These are phyloP conservation scores for Fusarium nematophilum DNA, from an alignment of 2,329 filamentous ascomycete species.

Conservation along the genomic window DNA sequence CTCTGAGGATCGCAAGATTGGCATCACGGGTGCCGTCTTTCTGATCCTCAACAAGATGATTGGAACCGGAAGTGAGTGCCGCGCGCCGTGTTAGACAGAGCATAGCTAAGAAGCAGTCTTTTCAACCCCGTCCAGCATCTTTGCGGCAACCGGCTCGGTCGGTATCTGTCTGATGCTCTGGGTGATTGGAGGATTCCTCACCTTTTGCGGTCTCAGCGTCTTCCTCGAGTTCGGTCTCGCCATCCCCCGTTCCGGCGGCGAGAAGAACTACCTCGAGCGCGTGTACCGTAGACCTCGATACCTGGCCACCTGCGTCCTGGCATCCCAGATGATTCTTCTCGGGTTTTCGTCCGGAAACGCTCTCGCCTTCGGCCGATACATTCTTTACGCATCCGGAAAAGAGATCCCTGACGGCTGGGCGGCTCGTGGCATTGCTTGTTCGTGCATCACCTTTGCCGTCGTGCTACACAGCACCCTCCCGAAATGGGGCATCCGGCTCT, in stretches of 20 bases:
- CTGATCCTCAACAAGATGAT: constrained; percentile 70
- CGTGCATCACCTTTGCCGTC: constrained; percentile 65
- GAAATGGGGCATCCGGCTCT: constrained; percentile 68
- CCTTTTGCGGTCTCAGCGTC: constrained; percentile 69
- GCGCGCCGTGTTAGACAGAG: rapidly evolving
- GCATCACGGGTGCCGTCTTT: constrained; percentile 63
- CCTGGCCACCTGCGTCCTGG: constrained; percentile 68
- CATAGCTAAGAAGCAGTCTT: constrained; percentile 54
- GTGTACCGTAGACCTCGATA: constrained; percentile 69
- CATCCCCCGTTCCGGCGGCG: constrained; percentile 71
- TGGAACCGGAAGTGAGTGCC: constrained; percentile 63
- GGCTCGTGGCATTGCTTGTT: constrained; percentile 66
- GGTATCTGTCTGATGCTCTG: constrained; percentile 50
- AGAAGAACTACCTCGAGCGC: constrained; percentile 75
- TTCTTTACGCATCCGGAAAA: constrained; percentile 64
- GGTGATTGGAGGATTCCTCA: constrained; percentile 60
- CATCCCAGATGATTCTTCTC: constrained; percentile 70
- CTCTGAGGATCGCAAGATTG: constrained; percentile 60
- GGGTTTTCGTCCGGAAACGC: constrained; percentile 71
- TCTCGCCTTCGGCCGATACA: constrained; percentile 68
- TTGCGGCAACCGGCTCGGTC: constrained; percentile 63
- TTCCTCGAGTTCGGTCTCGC: constrained; percentile 73
- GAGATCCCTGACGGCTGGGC: constrained; percentile 63
- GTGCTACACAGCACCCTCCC: constrained; percentile 63
- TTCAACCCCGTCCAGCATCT: constrained; percentile 65